Base-by-base conservation (phyloP, 768 basidiomycete genomes). In the Arthromyces matolae region DNA sequence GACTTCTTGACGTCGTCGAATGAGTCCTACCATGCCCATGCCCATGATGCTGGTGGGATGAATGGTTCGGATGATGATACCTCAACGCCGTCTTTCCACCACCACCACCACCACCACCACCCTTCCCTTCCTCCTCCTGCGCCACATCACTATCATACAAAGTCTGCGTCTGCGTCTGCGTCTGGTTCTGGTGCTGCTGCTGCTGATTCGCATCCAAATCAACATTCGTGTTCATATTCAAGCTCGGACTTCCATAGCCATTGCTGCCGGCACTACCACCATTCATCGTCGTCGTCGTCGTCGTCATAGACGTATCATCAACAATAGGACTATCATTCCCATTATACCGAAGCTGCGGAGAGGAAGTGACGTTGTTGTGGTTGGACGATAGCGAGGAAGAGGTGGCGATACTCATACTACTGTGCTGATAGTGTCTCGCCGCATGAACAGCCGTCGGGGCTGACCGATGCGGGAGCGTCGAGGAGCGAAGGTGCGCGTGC, bases 361-460 rank as follows among this genome's bases (percentile, higher is more conserved):
- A n/a, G n/a, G n/a, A n/a, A n/a, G n/a, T n/a, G n/a, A n/a, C n/a
- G n/a, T n/a, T n/a, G n/a, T n/a, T n/a, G n/a, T n/a, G n/a, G n/a
- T n/a, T n/a, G n/a, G n/a, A n/a, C n/a, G n/a, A n/a, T n/a, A n/a
- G n/a, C n/a, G n/a, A n/a, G 13, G 42, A 8, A 12, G 45, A 28
- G 25, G 37, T 38, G 16, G 45, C 5, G 22, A 74, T 64, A 51
- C 73, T 77, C 70, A 77, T 71, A 52, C 73, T 76, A 49, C 58
- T 77, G 52, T 76, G 75, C 58, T 75, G 73, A 53, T 66, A 70
- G 58, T 78, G 76, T 10, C 76, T 64, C 52, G 64, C 58, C 40
- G 60, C 62, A 42, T 62, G 61, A 48, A 63, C 45, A 45, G 55
- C 55, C 52, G 66, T 47, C 51, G 54, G 34, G 48, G 67, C 55